A percentile compares a stretch with the other conserved stretches of the same genome.
Evolutionary conservation across 2,329 filamentous ascomycete genomes (phyloP).

Genomic region (Aspergillus pseudoterreus): DNA sequence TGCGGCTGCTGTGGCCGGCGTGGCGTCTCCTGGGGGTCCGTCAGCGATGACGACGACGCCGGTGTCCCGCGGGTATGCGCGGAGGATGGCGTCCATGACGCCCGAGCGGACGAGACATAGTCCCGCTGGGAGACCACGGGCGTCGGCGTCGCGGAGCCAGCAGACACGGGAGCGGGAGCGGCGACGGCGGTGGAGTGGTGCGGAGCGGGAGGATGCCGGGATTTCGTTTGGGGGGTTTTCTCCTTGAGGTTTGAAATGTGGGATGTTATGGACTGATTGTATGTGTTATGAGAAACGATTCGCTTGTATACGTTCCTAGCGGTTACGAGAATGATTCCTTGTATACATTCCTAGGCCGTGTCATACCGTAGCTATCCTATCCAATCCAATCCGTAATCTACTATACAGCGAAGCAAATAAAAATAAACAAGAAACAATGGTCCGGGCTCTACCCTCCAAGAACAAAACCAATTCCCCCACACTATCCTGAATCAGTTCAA

Average conservation of each 20-base stretch:
- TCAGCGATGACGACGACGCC: slow-evolving; percentile 9
- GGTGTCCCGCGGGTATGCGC: background rate
- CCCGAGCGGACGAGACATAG: background rate
- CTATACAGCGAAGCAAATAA: background rate
- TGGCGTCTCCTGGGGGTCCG: slow-evolving; percentile 4
- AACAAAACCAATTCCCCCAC: background rate
- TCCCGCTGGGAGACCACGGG: background rate
- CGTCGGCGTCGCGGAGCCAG: slow-evolving; percentile 8
- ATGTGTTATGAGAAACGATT: background rate
- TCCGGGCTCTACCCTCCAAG: too few relatives aligned
- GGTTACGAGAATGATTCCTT: background rate
- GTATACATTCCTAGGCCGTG: background rate
- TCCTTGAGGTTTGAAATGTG: background rate
- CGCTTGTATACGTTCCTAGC: background rate
- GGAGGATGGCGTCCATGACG: slow-evolving; percentile 9
- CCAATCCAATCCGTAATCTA: background rate
- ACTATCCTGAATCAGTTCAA: slow-evolving; percentile 3
- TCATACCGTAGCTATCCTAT: background rate
- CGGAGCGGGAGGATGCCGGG: slow-evolving; percentile 13
- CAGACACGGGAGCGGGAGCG: slow-evolving; percentile 17
- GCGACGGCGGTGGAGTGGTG: slow-evolving; percentile 19
- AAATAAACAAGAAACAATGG: background rate
- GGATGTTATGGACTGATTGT: background rate
- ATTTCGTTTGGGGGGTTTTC: slow-evolving; percentile 5
- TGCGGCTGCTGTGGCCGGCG: background rate